Percentiles rank a stretch among this genome's conserved stretches.
Evolutionary conservation across 1,139 yeast species (phyloP).

Genomic region (Geotrichum bryndzae): DNA sequence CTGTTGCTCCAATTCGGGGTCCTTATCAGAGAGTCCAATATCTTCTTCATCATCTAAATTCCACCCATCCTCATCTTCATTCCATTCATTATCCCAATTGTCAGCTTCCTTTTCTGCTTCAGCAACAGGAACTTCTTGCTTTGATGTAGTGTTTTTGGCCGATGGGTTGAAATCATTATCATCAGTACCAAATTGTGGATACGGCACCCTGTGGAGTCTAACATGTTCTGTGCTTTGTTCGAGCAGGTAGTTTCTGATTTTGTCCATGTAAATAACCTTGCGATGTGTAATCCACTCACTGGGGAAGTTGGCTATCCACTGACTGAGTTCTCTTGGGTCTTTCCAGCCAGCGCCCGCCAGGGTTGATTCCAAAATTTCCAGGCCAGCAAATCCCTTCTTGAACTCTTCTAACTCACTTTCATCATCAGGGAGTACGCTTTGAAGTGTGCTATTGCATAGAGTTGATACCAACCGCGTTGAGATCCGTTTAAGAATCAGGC

Average conservation of each 20-base stretch:
- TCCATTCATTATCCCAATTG: slow-evolving; percentile 9
- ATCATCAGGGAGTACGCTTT: slow-evolving; percentile 25
- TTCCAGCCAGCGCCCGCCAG: slow-evolving; percentile 16
- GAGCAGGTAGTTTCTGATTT: slow-evolving; percentile 18
- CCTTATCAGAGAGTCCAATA: slow-evolving; percentile 11
- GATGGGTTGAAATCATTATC: neutral
- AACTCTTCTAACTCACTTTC: slow-evolving; percentile 22
- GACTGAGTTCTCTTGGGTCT: slow-evolving; percentile 23
- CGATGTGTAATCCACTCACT: slow-evolving; percentile 27
- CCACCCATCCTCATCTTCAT: slow-evolving; percentile 12
- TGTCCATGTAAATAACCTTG: slow-evolving; percentile 22
- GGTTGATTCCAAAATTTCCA: slow-evolving; percentile 11
- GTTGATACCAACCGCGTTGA: slow-evolving; percentile 22
- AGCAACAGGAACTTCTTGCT: neutral
- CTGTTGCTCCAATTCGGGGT: neutral
- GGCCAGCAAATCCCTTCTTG: slow-evolving; percentile 24
- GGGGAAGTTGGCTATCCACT: slow-evolving; percentile 24
- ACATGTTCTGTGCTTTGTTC: neutral
- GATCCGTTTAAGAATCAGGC: slow-evolving; percentile 24
- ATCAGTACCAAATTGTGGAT: slow-evolving; percentile 2
- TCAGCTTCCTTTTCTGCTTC: slow-evolving; percentile 5
- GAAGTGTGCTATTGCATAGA: slow-evolving; percentile 22
- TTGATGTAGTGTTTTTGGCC: neutral
- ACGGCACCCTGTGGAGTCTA: neutral
- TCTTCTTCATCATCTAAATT: slow-evolving; percentile 10